Percentiles rank a stretch among this genome's conserved stretches.
phyloP scores from a whole-genome alignment of 345 rosid genomes.

The Eutrema japonicum region DNA sequence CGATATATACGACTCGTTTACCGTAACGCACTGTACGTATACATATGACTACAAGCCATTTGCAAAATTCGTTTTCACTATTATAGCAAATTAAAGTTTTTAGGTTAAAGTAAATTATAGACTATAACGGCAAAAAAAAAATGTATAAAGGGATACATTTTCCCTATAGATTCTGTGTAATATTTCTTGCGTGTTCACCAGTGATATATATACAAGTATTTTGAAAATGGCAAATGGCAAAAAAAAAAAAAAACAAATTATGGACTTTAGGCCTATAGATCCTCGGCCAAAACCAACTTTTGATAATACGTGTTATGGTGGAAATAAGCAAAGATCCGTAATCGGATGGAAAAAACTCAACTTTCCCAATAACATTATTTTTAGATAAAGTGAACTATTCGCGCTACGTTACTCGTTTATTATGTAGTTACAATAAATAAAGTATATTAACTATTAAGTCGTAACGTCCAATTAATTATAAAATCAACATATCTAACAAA shows the following conservation, averaged over 20 bases:
- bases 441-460: neutral
- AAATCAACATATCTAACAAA: neutral
- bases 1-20: constrained; percentile 4
- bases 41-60: constrained; percentile 8
- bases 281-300: neutral
- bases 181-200: neutral
- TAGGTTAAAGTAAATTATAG: neutral
- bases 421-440: too few species aligned
- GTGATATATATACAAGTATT: neutral
- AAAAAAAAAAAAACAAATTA: too few species aligned
- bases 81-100: neutral
- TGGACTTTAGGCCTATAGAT: neutral
- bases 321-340: neutral
- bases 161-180: neutral
- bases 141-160: neutral
- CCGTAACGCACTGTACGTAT: neutral
- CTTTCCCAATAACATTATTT: neutral
- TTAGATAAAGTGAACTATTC: neutral
- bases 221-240: neutral
- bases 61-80: constrained; percentile 2
- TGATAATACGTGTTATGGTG: neutral
- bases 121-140: neutral
- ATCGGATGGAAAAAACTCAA: neutral
- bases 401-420: too few species aligned
- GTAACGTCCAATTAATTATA: too few species aligned